Conservation (phyloP, 805 yeast species). For the Hermanozyma aechmeae region DNA sequence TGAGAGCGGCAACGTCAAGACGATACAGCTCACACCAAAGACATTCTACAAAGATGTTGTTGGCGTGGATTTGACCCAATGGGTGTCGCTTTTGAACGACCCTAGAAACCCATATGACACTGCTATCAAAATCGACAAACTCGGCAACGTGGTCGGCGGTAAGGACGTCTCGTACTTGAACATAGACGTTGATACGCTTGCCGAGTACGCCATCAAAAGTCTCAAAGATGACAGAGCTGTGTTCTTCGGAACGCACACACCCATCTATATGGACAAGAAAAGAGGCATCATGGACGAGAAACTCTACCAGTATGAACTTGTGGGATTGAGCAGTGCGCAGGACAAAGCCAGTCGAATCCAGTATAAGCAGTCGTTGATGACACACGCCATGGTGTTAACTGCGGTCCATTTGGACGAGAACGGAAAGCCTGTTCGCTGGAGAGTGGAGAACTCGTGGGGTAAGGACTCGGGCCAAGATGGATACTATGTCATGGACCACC, state of each 20-base stretch:
- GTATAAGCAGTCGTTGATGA: constrained; percentile 13
- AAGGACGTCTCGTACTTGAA: constrained; percentile 11
- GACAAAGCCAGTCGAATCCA: constrained; percentile 10
- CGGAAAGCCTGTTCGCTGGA: constrained; percentile 57
- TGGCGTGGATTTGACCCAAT: constrained; percentile 8
- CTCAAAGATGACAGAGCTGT: constrained; percentile 10
- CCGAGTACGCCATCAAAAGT: constrained; percentile 8
- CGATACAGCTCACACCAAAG: constrained; percentile 10
- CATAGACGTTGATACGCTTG: constrained; percentile 8
- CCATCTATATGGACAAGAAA: constrained; percentile 13
- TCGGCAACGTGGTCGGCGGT: constrained; percentile 12
- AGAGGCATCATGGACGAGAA: constrained; percentile 12
- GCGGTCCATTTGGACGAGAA: constrained; percentile 13
- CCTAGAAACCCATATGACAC: constrained; percentile 12
- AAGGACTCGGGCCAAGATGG: constrained; percentile 59
- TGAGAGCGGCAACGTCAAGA: constrained; percentile 7
- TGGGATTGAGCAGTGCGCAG: constrained; percentile 8
- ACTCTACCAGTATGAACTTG: constrained; percentile 9
- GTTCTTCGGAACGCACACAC: constrained; percentile 14
- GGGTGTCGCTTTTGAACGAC: constrained; percentile 12
- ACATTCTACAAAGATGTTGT: constrained; percentile 9
- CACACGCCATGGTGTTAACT: constrained; percentile 13
- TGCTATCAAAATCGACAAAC: constrained; percentile 8
- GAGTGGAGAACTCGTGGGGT: constrained; percentile 78
- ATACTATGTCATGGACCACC: constrained; percentile 61